Evolutionary conservation across 208 protist species (phyloP), one percentile per base, ranked within the genome.

Genomic region (Phytomonas francai): DNA sequence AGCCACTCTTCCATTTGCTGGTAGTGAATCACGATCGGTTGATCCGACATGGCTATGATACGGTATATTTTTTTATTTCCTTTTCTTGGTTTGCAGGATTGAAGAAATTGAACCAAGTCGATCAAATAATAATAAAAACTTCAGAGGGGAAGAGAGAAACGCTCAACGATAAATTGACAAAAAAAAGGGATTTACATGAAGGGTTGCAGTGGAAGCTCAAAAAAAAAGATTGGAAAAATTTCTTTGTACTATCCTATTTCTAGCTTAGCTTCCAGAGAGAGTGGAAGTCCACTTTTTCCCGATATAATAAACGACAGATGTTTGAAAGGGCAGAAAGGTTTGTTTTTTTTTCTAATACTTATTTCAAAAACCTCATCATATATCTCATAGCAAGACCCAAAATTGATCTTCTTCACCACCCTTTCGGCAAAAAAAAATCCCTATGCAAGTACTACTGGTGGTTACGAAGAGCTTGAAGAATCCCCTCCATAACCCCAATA

Each of bases 1-100:
- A 92, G 72, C 87, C 87, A 92, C 70, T 92, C 83, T 72, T 92
- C 79, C 81, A 92, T 89, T 58, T 85, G 81, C 78, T 89, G 78
- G 65, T 92, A 92, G 71, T 92, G 87, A 67, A 92, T 74, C 3
- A 76, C 34, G 31, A 92, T 83, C 0, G 80, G 69, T 64, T 84
- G 81, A 28, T 84, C 71, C 3, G 78, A 56, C 83, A 89, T 92
- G 6, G 6, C 31, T 60, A 34, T 32, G 9, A 32, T 60, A 60
- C 9, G 34, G 9, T 60, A 9, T 9, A 60, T 12, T 34, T 60
- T 60, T 60, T 32, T 34, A 3, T 9, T 34, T 32, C 9, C 9
- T 60, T 60, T 57, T 57, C 49, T 25, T 27, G 49, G 22, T 60
- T 60, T 60, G 29, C 9, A 60, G 29, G 3, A 60, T 12, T 60